These are phyloP conservation scores for Eucalyptus pauciflora DNA, from an alignment of 345 rosid species.

Conservation along the genomic window DNA sequence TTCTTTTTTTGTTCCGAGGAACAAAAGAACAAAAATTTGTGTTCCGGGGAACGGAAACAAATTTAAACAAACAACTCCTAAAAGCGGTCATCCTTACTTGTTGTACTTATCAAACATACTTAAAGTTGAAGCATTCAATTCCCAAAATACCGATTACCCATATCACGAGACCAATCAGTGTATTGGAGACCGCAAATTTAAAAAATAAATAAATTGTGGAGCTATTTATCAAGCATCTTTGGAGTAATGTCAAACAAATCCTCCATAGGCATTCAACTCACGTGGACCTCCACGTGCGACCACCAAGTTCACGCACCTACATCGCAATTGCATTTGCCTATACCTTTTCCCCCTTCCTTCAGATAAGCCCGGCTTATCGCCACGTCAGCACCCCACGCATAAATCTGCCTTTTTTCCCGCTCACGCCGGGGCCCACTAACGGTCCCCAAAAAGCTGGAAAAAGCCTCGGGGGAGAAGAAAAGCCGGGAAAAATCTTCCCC, in stretches of 20 bases:
- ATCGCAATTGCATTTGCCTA: not conserved
- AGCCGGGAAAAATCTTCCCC: not conserved
- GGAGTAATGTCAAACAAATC: not conserved
- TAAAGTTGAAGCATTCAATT: no score
- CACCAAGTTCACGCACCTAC: not conserved
- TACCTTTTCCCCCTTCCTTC: not conserved
- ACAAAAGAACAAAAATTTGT: no score
- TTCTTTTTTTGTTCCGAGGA: no score
- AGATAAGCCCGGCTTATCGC: not conserved
- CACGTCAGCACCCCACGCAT: not conserved
- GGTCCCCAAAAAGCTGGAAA: not conserved
- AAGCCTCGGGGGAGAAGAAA: not conserved
- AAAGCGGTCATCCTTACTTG: not conserved
- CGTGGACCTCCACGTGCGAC: not conserved
- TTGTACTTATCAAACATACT: no score
- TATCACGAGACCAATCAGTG: accelerated
- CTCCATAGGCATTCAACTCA: not conserved
- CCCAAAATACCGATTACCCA: accelerated
- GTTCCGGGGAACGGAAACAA: accelerated
- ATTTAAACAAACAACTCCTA: no score
- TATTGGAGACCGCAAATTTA: not conserved
- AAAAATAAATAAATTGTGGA: no score
- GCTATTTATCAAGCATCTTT: not conserved
- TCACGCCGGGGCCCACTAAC: not conserved
- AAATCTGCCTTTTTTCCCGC: not conserved